Evolutionary conservation across 352 stramenopile species (phyloP).

Genomic region (Thalassiosira pacifica): DNA sequence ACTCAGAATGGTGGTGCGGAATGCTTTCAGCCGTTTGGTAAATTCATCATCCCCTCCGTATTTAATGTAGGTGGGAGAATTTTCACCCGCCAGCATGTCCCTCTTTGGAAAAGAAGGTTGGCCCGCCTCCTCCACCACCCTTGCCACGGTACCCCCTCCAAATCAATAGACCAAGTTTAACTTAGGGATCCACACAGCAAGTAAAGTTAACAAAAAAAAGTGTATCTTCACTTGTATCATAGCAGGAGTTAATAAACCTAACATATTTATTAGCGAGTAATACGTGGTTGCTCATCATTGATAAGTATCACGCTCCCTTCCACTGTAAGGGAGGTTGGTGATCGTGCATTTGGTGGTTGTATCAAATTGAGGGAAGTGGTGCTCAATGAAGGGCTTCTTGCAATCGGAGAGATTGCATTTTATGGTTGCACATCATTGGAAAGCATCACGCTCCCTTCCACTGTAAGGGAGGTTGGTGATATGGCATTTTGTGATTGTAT

Average conservation of each 20-base stretch:
- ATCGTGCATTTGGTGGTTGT: background rate
- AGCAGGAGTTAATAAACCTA: no score
- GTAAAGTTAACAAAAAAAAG: no score
- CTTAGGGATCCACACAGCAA: no score
- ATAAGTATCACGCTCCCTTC: background rate
- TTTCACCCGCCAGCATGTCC: conserved; percentile 10
- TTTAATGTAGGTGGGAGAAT: conserved; percentile 5
- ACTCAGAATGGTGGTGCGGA: background rate
- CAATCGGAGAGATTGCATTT: background rate
- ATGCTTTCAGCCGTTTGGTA: conserved; percentile 6
- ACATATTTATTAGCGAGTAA: no score
- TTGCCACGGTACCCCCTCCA: no score
- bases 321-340: background rate
- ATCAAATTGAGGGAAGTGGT: no score
- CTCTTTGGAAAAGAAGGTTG: conserved; percentile 11
- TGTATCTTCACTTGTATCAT: no score
- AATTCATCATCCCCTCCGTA: conserved; percentile 5
- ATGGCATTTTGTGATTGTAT: background rate
- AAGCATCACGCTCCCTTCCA: background rate
- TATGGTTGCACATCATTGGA: background rate
- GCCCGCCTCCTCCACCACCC: no score
- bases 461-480: background rate
- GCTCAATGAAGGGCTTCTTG: background rate
- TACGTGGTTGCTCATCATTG: background rate
- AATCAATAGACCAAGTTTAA: no score